Evolutionary conservation across 2,329 filamentous ascomycete species (phyloP).

Genomic region (Claviceps maximensis): DNA sequence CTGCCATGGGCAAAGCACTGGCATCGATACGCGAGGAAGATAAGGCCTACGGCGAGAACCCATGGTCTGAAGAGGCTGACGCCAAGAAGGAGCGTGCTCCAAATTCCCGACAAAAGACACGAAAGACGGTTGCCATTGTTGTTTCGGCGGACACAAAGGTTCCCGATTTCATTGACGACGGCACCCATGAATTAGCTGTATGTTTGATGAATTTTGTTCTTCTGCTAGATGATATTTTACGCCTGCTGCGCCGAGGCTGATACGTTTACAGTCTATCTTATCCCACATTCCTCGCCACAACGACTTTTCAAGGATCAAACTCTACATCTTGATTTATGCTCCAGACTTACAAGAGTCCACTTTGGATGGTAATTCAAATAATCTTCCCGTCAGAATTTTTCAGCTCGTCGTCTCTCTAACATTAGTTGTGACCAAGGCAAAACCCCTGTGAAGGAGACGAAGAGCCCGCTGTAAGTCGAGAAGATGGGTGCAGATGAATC

Average conservation of each 20-base stretch:
- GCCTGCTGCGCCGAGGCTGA: slow-evolving; percentile 3
- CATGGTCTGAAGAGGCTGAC: slow-evolving; percentile 85
- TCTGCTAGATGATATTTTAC: not conserved
- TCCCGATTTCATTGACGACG: slow-evolving; percentile 44
- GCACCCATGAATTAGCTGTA: slow-evolving; percentile 70
- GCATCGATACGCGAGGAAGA: slow-evolving; percentile 77
- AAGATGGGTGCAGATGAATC: not conserved
- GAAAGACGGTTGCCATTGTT: slow-evolving; percentile 76
- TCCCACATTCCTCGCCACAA: slow-evolving; percentile 73
- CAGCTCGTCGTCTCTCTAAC: slow-evolving; percentile 77
- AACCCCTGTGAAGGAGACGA: slow-evolving; percentile 50
- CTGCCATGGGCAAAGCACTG: slow-evolving; percentile 69
- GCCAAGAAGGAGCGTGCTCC: slow-evolving; percentile 40
- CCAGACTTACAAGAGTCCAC: slow-evolving; percentile 60
- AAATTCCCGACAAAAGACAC: slow-evolving; percentile 31
- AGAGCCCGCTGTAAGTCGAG: slow-evolving; percentile 40
- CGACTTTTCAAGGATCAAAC: slow-evolving; percentile 58
- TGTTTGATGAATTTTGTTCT: slow-evolving; percentile 21
- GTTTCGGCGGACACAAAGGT: slow-evolving; percentile 63
- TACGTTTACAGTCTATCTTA: slow-evolving; percentile 54
- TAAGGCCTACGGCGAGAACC: slow-evolving; percentile 68
- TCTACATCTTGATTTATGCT: slow-evolving; percentile 84
- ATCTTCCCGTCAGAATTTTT: slow-evolving; percentile 48
- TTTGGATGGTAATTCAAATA: slow-evolving; percentile 37
- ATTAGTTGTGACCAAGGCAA: slow-evolving; percentile 63